Conservation (phyloP, 2,329 filamentous ascomycete species). For the Alternaria sp. region DNA sequence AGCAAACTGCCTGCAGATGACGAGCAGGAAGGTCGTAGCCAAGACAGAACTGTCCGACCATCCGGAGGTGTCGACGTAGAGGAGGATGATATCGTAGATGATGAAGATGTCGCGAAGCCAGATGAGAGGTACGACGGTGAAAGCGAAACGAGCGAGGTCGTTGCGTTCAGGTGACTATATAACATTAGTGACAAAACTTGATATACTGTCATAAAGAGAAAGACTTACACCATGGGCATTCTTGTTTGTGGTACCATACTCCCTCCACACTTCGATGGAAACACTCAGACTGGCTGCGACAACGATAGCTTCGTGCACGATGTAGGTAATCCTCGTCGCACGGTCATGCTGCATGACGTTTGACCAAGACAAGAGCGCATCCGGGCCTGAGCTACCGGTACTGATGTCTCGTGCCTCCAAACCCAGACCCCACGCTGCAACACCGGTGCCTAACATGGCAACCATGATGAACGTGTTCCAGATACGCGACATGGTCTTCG, state of each 20-base stretch:
- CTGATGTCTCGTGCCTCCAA: not conserved
- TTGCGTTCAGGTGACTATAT: constrained; percentile 6
- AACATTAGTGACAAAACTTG: not conserved
- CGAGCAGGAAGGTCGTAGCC: constrained; percentile 3
- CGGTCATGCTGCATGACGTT: not conserved
- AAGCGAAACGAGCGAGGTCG: constrained; percentile 4
- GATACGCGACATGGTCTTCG: not conserved
- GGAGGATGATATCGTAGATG: constrained; percentile 7
- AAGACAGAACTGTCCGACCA: not conserved
- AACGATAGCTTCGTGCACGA: constrained; percentile 8
- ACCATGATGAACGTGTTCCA: constrained; percentile 9
- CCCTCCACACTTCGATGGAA: not conserved
- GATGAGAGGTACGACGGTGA: constrained; percentile 6
- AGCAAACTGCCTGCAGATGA: constrained; percentile 5
- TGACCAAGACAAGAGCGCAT: not conserved
- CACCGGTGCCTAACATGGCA: constrained; percentile 4
- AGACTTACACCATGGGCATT: constrained; percentile 2
- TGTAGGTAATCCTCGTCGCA: not conserved
- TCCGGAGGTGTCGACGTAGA: not conserved
- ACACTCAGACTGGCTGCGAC: constrained; percentile 5
- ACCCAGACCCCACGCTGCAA: constrained; percentile 7
- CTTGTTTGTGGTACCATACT: constrained; percentile 5
- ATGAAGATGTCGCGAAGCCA: constrained; percentile 12
- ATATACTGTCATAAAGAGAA: too few relatives aligned
- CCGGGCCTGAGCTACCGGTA: not conserved